Conservation (phyloP, 2,329 filamentous ascomycete genomes). For the Periconia sp. region DNA sequence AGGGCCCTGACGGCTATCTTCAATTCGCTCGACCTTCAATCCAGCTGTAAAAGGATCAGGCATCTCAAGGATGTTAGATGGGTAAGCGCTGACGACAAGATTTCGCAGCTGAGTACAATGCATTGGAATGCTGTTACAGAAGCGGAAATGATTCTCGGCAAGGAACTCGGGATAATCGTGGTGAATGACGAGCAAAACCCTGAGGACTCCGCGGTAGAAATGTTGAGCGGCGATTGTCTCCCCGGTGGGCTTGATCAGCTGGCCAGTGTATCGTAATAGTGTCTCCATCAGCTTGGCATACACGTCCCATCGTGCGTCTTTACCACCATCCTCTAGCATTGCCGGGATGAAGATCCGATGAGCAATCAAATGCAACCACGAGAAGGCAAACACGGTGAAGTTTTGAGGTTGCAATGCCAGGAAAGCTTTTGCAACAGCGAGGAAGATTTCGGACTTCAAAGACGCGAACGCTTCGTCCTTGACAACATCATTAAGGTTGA, state of each 20-base stretch:
- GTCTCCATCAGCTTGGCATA: conserved; percentile 74
- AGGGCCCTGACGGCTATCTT: conserved; percentile 71
- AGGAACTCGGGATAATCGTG: conserved; percentile 96
- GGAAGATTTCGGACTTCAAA: conserved; percentile 69
- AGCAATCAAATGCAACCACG: conserved; percentile 79
- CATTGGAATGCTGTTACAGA: conserved; percentile 78
- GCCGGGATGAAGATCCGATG: conserved; percentile 83
- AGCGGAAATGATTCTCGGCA: conserved; percentile 78
- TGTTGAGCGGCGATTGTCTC: conserved; percentile 73
- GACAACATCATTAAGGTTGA: conserved; percentile 67
- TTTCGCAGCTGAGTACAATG: conserved; percentile 89
- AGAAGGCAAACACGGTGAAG: conserved; percentile 81
- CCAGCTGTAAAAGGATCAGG: conserved; percentile 73
- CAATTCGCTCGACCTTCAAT: conserved; percentile 73
- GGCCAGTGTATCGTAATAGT: conserved; percentile 72
- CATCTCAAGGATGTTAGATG: conserved; percentile 68
- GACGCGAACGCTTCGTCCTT: conserved; percentile 45
- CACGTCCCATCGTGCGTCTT: conserved; percentile 67
- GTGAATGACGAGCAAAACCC: conserved; percentile 81
- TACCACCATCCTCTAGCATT: conserved; percentile 67
- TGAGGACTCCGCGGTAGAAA: conserved; percentile 80
- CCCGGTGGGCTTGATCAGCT: conserved; percentile 74
- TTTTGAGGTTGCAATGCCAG: conserved; percentile 73
- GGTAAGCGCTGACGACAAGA: conserved; percentile 79
- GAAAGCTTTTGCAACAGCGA: conserved; percentile 72